phyloP scores from a whole-genome alignment of 176 grass and related monocot genomes.

The Poa pratensis region DNA sequence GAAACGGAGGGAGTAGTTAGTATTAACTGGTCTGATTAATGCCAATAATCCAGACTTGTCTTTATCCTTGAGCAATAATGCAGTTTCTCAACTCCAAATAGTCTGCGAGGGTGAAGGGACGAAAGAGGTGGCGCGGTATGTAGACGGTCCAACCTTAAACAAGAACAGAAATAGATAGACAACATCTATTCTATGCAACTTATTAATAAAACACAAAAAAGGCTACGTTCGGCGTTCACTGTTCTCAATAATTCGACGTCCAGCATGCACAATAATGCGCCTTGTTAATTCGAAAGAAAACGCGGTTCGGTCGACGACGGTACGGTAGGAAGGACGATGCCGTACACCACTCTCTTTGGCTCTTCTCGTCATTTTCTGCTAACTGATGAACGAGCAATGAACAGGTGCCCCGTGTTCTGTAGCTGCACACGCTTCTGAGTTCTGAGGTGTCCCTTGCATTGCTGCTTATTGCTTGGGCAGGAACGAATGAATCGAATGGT shows the following conservation, averaged over 20 bases:
- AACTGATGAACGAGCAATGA: not conserved
- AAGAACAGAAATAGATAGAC: too few relatives aligned
- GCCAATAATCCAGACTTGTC: not conserved
- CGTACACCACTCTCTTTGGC: not conserved
- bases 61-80: slow-evolving; percentile 25
- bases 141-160: too few relatives aligned
- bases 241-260: not conserved
- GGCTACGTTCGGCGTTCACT: too few relatives aligned
- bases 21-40: not conserved
- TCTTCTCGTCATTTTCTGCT: not conserved
- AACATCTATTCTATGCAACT: too few relatives aligned
- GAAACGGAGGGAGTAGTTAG: too few relatives aligned
- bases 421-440: not conserved
- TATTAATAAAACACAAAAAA: too few relatives aligned
- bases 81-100: not conserved
- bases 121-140: not conserved
- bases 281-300: not conserved
- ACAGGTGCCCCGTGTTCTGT: not conserved
- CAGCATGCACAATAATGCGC: not conserved
- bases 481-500: slow-evolving; percentile 26
- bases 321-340: not conserved
- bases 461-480: not conserved
- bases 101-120: not conserved
- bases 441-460: not conserved
- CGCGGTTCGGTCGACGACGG: not conserved